These are phyloP conservation scores for Papilionanthe hybrid DNA, from an alignment of 116 monocot genomes.

Conservation along the genomic window DNA sequence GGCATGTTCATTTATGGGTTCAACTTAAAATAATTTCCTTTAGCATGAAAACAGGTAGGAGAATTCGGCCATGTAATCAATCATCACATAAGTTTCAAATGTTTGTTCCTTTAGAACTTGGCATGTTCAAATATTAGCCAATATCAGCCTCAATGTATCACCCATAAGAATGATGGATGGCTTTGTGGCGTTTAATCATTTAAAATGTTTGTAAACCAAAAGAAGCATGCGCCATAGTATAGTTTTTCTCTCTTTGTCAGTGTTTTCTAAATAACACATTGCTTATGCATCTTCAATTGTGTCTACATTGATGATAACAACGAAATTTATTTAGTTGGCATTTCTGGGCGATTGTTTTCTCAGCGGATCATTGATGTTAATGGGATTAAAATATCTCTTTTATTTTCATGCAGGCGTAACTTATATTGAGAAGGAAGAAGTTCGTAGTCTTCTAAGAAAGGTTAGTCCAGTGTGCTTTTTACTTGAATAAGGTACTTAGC, in stretches of 20 bases:
- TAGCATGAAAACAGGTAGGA: not conserved
- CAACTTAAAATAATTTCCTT: not conserved
- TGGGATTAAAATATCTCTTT: not conserved
- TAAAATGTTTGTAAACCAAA: not conserved
- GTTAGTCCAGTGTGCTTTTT: conserved; percentile 25
- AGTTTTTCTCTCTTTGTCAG: not conserved
- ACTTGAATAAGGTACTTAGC: not conserved
- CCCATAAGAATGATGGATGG: not conserved
- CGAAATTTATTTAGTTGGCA: not conserved
- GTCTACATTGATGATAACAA: not conserved
- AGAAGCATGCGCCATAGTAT: not conserved
- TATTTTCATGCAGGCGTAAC: conserved; percentile 45
- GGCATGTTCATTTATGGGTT: not conserved
- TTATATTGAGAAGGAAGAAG: conserved; percentile 85
- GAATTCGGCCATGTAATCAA: not conserved
- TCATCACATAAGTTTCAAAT: not conserved
- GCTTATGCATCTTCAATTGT: not conserved
- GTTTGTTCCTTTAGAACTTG: not conserved
- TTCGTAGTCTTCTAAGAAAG: conserved; percentile 70
- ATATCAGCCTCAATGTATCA: not conserved
- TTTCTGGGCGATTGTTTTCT: not conserved
- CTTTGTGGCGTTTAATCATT: not conserved
- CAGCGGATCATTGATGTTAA: not conserved
- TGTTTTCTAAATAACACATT: not conserved
- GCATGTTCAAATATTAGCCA: not conserved